A percentile compares a stretch with the other conserved stretches of the same genome.
These are phyloP conservation scores for Platanthera guangdongensis DNA, from an alignment of 106 monocot genomes.

Conservation along the genomic window DNA sequence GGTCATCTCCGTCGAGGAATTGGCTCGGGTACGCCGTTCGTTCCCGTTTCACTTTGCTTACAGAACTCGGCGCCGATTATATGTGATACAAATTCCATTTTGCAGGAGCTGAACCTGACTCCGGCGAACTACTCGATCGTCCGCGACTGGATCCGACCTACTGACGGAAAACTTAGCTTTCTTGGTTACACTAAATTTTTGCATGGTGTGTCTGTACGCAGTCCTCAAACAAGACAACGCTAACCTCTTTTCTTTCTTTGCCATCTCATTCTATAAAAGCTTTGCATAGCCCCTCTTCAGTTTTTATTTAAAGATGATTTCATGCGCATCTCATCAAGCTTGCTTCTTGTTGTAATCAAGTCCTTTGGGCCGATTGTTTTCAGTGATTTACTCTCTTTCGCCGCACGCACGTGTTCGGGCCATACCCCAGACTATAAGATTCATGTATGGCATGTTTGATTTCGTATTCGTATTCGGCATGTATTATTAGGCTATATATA, in stretches of 20 bases:
- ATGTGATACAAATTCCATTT: not conserved
- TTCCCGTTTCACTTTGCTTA: not conserved
- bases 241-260: constrained; percentile 1
- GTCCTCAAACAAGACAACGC: constrained; percentile 46
- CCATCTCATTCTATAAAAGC: not conserved
- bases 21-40: constrained; percentile 48
- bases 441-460: not conserved
- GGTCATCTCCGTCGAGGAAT: constrained; percentile 62
- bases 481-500: not conserved
- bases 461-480: not conserved
- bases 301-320: constrained; percentile 2
- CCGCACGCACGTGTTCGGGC: not conserved
- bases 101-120: constrained; percentile 80
- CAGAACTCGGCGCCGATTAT: not conserved
- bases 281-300: not conserved
- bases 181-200: constrained; percentile 97
- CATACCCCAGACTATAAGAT: not conserved
- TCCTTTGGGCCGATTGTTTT: not conserved
- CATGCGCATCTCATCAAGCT: not conserved
- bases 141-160: constrained; percentile 76
- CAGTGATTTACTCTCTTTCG: not conserved
- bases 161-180: constrained; percentile 85
- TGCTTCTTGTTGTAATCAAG: not conserved
- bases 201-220: constrained; percentile 81
- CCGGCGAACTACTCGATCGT: constrained; percentile 55